Conservation (phyloP, 805 yeast species). For the Blastobotrys peoriensis region DNA sequence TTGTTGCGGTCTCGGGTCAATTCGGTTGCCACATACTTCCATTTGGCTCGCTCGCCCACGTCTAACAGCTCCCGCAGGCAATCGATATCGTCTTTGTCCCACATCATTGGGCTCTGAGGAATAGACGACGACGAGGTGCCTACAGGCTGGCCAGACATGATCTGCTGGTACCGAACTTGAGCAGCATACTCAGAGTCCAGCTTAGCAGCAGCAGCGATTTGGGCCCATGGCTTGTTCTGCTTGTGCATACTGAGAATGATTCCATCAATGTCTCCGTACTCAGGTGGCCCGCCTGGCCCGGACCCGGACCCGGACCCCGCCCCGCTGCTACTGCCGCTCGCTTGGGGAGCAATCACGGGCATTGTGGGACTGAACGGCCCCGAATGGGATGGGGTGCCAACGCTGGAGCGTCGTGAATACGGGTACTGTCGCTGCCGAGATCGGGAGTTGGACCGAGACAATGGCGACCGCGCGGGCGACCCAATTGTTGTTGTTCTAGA, state of each 20-base stretch:
- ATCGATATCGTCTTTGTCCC: conserved; percentile 41
- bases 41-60: conserved; percentile 51
- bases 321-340: no score
- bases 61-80: conserved; percentile 43
- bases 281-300: no score
- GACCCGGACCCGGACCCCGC: no score
- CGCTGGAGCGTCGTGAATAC: neutral
- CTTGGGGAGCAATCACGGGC: neutral
- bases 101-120: conserved; percentile 16
- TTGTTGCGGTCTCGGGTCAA: conserved; percentile 29
- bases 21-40: conserved; percentile 49
- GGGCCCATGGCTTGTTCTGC: conserved; percentile 63
- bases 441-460: neutral
- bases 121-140: neutral
- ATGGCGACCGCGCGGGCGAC: neutral
- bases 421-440: neutral
- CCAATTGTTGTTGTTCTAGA: neutral
- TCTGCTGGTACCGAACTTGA: conserved; percentile 63
- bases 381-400: conserved; percentile 1
- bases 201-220: conserved; percentile 56
- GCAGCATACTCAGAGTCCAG: conserved; percentile 64
- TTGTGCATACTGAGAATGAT: conserved; percentile 53
- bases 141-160: neutral
- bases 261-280: no score
- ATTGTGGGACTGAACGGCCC: no score